Evolutionary conservation across 208 protist species (phyloP).

Genomic region (Trypanosoma theileri): DNA sequence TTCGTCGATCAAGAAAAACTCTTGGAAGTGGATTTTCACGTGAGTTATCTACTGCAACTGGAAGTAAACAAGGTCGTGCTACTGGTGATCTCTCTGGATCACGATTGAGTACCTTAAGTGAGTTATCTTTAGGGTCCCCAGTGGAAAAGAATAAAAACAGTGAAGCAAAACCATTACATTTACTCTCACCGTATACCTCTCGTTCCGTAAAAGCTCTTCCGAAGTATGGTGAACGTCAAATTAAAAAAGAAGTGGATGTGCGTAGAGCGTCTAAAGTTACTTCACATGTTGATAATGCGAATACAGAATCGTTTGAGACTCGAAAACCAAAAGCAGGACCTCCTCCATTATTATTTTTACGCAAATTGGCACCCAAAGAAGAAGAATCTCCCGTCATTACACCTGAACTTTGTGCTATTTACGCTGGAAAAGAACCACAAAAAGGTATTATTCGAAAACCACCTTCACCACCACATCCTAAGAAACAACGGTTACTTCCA

Average conservation of each 20-base stretch:
- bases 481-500: background rate
- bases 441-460: conserved; percentile 21
- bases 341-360: conserved; percentile 18
- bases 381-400: conserved; percentile 25
- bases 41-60: conserved; percentile 1
- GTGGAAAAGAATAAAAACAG: background rate
- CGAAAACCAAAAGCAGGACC: conserved; percentile 23
- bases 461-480: background rate
- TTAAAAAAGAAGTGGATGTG: background rate
- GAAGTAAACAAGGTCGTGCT: background rate
- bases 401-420: conserved; percentile 27
- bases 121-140: background rate
- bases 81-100: conserved; percentile 10
- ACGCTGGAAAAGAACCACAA: conserved; percentile 24
- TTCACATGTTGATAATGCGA: background rate
- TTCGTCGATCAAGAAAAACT: background rate
- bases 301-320: background rate
- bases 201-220: too few relatives aligned
- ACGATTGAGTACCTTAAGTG: conserved; percentile 8
- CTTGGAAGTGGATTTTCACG: conserved; percentile 2
- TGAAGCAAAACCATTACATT: too few relatives aligned
- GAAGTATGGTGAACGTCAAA: too few relatives aligned
- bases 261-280: background rate
- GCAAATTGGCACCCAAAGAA: background rate
- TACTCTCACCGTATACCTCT: too few relatives aligned